A percentile compares a stretch with the other conserved stretches of the same genome.
phyloP scores from a whole-genome alignment of 352 stramenopile genomes.

The Blastocystis sp. region DNA sequence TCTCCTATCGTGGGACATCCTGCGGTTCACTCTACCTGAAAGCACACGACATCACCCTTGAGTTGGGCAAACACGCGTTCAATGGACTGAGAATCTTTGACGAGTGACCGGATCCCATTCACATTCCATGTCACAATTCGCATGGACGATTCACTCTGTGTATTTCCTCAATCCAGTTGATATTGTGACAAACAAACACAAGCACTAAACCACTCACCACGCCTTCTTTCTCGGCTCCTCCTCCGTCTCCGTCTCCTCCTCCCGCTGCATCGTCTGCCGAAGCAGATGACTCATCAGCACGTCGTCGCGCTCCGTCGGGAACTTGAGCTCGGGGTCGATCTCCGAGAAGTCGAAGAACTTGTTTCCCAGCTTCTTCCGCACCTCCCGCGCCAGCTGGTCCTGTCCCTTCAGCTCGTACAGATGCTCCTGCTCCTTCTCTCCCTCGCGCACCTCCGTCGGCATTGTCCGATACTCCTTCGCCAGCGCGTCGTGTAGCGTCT shows the following conservation, averaged over 20 bases:
- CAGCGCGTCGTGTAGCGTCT: background rate
- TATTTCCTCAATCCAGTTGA: background rate
- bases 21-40: background rate
- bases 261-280: background rate
- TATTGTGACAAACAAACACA: no score
- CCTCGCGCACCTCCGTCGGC: background rate
- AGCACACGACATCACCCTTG: constrained; percentile 16
- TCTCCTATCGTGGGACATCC: background rate
- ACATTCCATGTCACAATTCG: constrained; percentile 37
- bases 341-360: no score
- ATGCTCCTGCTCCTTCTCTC: background rate
- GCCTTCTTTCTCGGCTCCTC: background rate
- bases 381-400: background rate
- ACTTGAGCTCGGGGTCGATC: no score
- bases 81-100: background rate
- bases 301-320: no score
- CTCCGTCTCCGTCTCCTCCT: background rate
- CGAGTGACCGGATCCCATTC: constrained; percentile 16
- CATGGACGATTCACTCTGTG: background rate
- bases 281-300: no score
- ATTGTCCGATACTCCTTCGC: background rate
- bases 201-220: no score
- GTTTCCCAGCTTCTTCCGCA: no score
- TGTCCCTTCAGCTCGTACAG: background rate
- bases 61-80: background rate